Percentiles rank a stretch among this genome's conserved stretches.
Evolutionary conservation across 371 early-diverging fungal species (phyloP).

Genomic region (Mucor velutinosus): DNA sequence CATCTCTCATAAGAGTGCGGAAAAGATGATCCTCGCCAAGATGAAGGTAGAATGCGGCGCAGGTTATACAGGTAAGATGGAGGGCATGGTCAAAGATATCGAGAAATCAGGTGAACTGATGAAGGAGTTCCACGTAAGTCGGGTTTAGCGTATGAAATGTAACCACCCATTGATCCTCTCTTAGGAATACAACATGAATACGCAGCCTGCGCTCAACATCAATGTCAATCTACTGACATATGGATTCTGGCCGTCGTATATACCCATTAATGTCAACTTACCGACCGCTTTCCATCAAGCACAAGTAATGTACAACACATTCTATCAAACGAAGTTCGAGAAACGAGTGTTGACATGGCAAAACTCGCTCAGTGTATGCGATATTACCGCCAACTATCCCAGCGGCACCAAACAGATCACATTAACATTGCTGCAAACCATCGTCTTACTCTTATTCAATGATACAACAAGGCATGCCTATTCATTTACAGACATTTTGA

Average conservation of each 20-base stretch:
- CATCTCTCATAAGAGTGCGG: constrained; percentile 74
- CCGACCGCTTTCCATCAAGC: constrained; percentile 58
- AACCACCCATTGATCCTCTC: not conserved
- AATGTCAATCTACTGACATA: constrained; percentile 83
- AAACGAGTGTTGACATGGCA: constrained; percentile 87
- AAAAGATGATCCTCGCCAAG: constrained; percentile 83
- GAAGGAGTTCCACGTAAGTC: constrained; percentile 59
- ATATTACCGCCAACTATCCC: constrained; percentile 71
- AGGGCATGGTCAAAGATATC: constrained; percentile 96
- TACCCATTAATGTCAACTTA: constrained; percentile 66
- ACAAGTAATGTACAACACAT: constrained; percentile 72
- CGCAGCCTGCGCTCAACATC: constrained; percentile 29
- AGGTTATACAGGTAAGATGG: constrained; percentile 87
- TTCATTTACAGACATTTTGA: constrained; percentile 71
- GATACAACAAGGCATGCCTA: constrained; percentile 43
- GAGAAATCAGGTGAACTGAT: constrained; percentile 75
- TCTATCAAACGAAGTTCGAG: constrained; percentile 76
- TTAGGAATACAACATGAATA: not conserved
- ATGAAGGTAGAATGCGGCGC: constrained; percentile 88
- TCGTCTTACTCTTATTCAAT: constrained; percentile 80
- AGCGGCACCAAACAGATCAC: constrained; percentile 69
- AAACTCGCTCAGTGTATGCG: constrained; percentile 77
- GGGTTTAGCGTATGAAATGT: no score
- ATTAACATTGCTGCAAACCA: constrained; percentile 76
- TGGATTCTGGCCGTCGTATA: constrained; percentile 93